phyloP scores from a whole-genome alignment of 306 rosid genomes.

The Trichosanthes truncata region DNA sequence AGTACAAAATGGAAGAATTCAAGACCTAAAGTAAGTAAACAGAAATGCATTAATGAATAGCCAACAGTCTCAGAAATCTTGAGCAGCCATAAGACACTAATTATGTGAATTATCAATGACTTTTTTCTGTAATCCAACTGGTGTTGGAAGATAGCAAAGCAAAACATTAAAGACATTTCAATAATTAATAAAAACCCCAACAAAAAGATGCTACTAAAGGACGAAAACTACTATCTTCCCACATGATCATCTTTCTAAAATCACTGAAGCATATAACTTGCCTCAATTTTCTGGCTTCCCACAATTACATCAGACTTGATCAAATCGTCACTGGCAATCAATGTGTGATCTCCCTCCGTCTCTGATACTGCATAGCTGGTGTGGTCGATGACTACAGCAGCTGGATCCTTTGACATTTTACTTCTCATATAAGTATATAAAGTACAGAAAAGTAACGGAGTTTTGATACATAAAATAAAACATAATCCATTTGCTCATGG shows the following conservation, averaged over 20 bases:
- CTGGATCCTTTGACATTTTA: constrained; percentile 34
- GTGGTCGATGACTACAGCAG: constrained; percentile 80
- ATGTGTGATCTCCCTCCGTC: constrained; percentile 76
- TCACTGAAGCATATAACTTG: constrained; percentile 12
- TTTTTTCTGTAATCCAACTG: neutral
- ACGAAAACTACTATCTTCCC: neutral
- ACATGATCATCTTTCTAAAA: neutral
- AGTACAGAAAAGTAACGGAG: neutral
- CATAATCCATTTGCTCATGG: neutral
- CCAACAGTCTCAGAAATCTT: neutral
- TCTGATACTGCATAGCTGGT: constrained; percentile 67
- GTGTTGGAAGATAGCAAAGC: neutral
- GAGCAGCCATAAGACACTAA: neutral
- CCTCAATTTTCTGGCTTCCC: constrained; percentile 79
- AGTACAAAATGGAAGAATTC: neutral
- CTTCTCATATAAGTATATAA: neutral
- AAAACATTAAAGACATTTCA: neutral
- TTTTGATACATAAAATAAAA: neutral
- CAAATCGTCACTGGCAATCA: constrained; percentile 80
- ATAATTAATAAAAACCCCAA: neutral
- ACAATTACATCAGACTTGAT: constrained; percentile 64
- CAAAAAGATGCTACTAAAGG: neutral
- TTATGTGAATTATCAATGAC: neutral
- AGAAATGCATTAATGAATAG: neutral
- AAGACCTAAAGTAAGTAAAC: neutral